These are phyloP conservation scores for Penicillium rolfsii DNA, from an alignment of 2,329 filamentous ascomycete genomes.

Conservation along the genomic window DNA sequence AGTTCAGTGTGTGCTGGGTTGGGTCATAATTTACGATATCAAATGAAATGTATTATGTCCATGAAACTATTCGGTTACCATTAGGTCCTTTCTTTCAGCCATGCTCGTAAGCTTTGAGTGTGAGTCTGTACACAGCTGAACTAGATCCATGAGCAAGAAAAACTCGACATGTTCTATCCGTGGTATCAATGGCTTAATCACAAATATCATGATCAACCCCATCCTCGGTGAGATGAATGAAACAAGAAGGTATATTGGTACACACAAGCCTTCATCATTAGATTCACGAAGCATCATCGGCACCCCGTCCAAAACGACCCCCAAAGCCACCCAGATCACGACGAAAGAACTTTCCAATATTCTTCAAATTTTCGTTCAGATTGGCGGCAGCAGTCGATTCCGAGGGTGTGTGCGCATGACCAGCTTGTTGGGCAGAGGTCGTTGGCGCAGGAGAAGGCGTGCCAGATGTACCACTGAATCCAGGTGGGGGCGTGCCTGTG, in stretches of 20 bases:
- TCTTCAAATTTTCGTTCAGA: conserved; percentile 91
- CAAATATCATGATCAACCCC: not conserved
- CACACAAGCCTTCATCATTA: not conserved
- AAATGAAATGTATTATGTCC: conserved; percentile 1
- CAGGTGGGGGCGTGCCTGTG: conserved; percentile 14
- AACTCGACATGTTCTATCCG: not conserved
- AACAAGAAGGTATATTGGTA: not conserved
- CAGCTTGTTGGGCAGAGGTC: conserved; percentile 27
- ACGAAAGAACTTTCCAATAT: conserved; percentile 94
- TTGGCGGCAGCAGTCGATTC: conserved; percentile 60
- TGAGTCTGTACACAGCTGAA: not conserved
- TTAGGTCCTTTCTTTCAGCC: not conserved
- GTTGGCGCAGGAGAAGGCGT: conserved; percentile 31
- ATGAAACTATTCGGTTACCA: not conserved
- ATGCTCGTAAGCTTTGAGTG: not conserved
- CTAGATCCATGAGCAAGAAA: not conserved
- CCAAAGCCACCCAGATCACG: conserved; percentile 80
- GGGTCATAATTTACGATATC: not conserved
- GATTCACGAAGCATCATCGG: conserved; percentile 21
- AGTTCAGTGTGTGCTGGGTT: not conserved
- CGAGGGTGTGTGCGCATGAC: conserved; percentile 26
- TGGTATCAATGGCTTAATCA: not conserved
- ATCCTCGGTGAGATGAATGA: not conserved
- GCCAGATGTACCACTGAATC: conserved; percentile 32
- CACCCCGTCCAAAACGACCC: conserved; percentile 64